Base-by-base conservation (phyloP, 2,329 filamentous ascomycete species). In the Talaromyces verruculosus region DNA sequence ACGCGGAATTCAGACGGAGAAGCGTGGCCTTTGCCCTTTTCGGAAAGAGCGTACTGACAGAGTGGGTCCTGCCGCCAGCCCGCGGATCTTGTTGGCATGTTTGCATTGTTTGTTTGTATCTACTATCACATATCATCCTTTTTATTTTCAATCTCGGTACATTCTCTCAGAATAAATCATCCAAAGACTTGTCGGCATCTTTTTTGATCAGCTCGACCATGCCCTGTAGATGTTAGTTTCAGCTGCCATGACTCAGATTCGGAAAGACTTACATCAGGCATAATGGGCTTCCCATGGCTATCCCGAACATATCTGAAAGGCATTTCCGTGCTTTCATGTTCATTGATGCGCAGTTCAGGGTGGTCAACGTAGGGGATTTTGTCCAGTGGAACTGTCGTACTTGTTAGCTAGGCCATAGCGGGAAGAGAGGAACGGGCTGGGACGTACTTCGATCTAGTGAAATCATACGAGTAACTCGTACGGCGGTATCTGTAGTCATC, bases 401-500 rank as follows among this genome's bases (percentile, higher is more conserved):
- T 35, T 19, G 2, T 53, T 30, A n/a, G 49, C 30, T 41, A 28
- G 25, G 17, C 37, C 28, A 15, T 15, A 37, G 33, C 30, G 25
- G 7, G 1, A 25, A 4, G 3, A 25, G 25, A 25, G 25, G 25
- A 25, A 39, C 17, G n/a, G 3, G 1, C 25, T n/a, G 19, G 55
- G 66, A 75, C 85, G 69, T 79, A 96, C 93, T 86, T 81, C 90
- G 90, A 70, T 93, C 87, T 74, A 96, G 91, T 11, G 93, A 88
- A 5, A 98, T 91, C 71, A 96, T 89, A 70, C 95, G 87, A 37
- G 95, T 98, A 53, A 97, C 94, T 70, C 95, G 87, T 61, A 97
- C 95, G 4, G 95, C 95, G 22, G 95, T 99, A 77, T 99, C 95
- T 4, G 95, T 99, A 2, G 95, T 98, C 94, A 99, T 97, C 79